Conservation (phyloP, 2,329 filamentous ascomycete genomes). For the Claviceps pusilla region DNA sequence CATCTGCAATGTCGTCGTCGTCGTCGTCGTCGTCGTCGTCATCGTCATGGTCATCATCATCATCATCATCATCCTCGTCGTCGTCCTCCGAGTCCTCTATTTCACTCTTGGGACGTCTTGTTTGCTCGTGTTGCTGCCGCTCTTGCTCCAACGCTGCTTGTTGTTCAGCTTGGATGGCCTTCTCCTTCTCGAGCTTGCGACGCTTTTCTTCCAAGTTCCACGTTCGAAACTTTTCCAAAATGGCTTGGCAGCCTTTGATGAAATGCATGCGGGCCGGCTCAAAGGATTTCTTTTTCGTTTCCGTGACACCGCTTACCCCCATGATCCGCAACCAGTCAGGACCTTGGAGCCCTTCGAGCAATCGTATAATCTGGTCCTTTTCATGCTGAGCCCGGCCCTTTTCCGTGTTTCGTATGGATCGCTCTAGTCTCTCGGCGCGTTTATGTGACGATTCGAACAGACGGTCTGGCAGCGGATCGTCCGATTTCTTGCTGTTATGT, state of each 20-base stretch:
- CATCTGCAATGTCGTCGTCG: constrained; percentile 18
- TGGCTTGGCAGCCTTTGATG: constrained; percentile 62
- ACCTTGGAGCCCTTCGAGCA: constrained; percentile 70
- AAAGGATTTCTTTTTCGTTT: constrained; percentile 72
- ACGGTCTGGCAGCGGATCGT: constrained; percentile 42
- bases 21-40: constrained; percentile 14
- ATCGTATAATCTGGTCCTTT: constrained; percentile 46
- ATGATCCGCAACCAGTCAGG: constrained; percentile 88
- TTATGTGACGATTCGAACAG: constrained; percentile 40
- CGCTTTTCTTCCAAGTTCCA: constrained; percentile 88
- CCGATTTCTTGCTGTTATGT: constrained; percentile 25
- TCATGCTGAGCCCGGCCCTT: constrained; percentile 52
- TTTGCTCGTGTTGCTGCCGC: constrained; percentile 24
- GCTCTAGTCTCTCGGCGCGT: constrained; percentile 44
- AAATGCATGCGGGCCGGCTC: constrained; percentile 77
- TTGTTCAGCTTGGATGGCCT: constrained; percentile 14
- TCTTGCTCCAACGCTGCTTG: constrained; percentile 14
- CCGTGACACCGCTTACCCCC: constrained; percentile 74
- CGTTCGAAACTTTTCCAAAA: constrained; percentile 72
- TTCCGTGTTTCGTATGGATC: constrained; percentile 48
- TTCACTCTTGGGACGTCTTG: constrained; percentile 11
- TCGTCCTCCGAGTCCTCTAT: constrained; percentile 9
- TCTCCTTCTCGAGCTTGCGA: constrained; percentile 61
- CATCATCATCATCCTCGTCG: too few species aligned
- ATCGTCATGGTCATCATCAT: constrained; percentile 18